phyloP scores from a whole-genome alignment of 805 yeast genomes.

The Spathaspora passalidarum region DNA sequence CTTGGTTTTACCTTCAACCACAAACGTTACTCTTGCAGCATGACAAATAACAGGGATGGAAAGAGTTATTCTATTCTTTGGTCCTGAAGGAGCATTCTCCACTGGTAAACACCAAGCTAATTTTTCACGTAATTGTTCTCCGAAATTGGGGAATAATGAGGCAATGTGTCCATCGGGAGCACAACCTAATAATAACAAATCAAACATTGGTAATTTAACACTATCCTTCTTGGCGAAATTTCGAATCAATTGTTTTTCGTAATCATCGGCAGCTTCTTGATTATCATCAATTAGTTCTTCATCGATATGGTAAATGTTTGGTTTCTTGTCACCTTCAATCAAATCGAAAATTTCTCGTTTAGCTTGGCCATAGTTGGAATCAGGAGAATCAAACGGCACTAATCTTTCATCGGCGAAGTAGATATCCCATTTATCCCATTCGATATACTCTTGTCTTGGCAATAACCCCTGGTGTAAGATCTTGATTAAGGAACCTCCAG shows the following conservation, averaged over 20 bases:
- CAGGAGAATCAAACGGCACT: constrained; percentile 79
- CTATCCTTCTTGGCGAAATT: constrained; percentile 96
- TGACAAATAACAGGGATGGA: constrained; percentile 95
- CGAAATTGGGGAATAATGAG: constrained; percentile 89
- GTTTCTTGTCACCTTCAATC: constrained; percentile 52
- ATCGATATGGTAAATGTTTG: constrained; percentile 81
- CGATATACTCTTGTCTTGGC: constrained; percentile 64
- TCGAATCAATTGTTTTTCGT: constrained; percentile 80
- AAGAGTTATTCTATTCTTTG: constrained; percentile 76
- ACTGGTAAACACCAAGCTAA: constrained; percentile 96
- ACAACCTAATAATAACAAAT: constrained; percentile 86
- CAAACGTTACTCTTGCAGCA: constrained; percentile 88
- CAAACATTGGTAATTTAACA: constrained; percentile 93
- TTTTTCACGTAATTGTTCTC: constrained; percentile 79
- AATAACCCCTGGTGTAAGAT: constrained; percentile 85
- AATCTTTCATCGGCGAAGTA: constrained; percentile 95
- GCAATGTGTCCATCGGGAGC: constrained; percentile 99
- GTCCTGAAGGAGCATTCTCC: constrained; percentile 87
- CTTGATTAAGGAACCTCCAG: constrained; percentile 89
- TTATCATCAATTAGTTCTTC: constrained; percentile 72
- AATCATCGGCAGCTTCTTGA: constrained; percentile 90
- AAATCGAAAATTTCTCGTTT: constrained; percentile 77
- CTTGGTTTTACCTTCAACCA: constrained; percentile 93
- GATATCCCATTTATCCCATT: constrained; percentile 93
- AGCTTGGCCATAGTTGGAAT: constrained; percentile 88